These are phyloP conservation scores for Melocanna baccifera DNA, from an alignment of 176 grass and related monocot species.

Conservation along the genomic window DNA sequence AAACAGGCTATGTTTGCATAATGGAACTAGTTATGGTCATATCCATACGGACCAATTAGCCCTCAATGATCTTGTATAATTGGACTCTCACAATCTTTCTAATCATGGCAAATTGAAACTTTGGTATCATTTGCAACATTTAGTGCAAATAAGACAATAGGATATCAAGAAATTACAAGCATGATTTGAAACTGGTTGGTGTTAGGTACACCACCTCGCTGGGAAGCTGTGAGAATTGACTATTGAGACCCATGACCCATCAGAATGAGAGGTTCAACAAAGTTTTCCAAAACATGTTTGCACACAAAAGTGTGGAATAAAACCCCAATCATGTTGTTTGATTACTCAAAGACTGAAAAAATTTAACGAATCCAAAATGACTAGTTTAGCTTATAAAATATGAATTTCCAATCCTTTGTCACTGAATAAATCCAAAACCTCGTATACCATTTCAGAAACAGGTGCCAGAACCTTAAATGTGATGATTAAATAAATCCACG, in stretches of 20 bases:
- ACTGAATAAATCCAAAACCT: not conserved
- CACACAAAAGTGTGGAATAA: not conserved
- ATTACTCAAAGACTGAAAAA: not conserved
- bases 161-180: not conserved
- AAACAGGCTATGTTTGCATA: not conserved
- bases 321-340: not conserved
- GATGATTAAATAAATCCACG: not conserved
- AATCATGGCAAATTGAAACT: not conserved
- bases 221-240: not conserved
- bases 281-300: not conserved
- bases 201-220: not conserved
- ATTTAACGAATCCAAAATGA: not conserved
- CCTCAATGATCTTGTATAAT: not conserved
- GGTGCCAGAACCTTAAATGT: not conserved
- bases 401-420: not conserved
- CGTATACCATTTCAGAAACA: not conserved
- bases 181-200: not conserved
- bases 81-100: not conserved
- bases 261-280: not conserved
- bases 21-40: not conserved
- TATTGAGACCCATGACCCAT: not conserved
- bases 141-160: not conserved
- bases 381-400: not conserved
- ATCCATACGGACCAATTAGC: not conserved
- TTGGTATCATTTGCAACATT: not conserved